Base-by-base conservation (phyloP, 305 asterid genomes). In the Caryopteris hybrid region DNA sequence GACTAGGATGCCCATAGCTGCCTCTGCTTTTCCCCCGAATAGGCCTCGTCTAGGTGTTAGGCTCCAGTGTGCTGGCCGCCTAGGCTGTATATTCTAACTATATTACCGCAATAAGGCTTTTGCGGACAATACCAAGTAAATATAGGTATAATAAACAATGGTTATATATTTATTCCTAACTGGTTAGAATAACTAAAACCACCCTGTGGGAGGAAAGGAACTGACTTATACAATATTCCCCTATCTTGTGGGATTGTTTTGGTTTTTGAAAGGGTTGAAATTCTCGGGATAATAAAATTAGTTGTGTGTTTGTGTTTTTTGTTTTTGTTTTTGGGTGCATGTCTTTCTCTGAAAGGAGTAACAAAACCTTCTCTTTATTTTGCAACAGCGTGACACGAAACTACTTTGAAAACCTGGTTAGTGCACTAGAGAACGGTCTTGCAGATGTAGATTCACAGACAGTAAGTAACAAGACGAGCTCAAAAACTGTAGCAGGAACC, bases 351-450 rank as follows among this genome's bases (percentile, higher is more conserved):
- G 56, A 34, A 42, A 7, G 22, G 39, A 55, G 34, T 12, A 22
- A 59, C 16, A 8, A 3, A 13, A 11, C 6, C 22, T 50, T 56
- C 31, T 38, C 38, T 71, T 61, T 16, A 25, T 60, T 64, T 76
- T 76, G 70, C 34, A 39, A 70, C 89, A 92, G 98, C 57, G 93
- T 88, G 63, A 90, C 98, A 1, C 74, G 95, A 16, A 89, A 79
- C 76, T 88, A 85, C 88, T 92, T 92, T 66, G 97, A 92, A 48
- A 92, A 90, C 79, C 69, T 92, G 84, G 98, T 92, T 56, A 73
- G 87, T 75, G 95, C 97, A 59, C 70, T 92, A 39, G 98, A 90
- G 84, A 87, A 86, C 47, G 96, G 90, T 65, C 97, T 92, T 45
- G 77, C 88, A 42, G 98, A 92, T 68, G 96, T 90, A 36, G 90